A percentile compares a stretch with the other conserved stretches of the same genome.
These are phyloP conservation scores for Penicillium sclerotigenum DNA, from an alignment of 2,329 filamentous ascomycete genomes.

Conservation along the genomic window DNA sequence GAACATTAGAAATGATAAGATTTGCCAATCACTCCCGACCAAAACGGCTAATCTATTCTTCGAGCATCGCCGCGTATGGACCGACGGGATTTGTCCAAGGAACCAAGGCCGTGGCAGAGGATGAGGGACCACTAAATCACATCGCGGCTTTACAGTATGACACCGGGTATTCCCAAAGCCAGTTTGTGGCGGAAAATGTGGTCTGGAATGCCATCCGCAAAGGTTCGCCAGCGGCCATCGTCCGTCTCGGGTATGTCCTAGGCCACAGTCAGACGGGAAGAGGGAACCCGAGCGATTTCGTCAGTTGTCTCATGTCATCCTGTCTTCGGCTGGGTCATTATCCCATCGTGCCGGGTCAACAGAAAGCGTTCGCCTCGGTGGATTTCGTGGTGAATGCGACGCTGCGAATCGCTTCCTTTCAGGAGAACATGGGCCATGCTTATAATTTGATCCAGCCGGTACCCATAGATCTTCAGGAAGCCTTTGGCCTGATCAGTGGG, in stretches of 20 bases:
- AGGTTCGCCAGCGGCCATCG: constrained; percentile 19
- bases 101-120: constrained; percentile 3
- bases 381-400: constrained; percentile 15
- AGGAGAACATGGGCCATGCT: constrained; percentile 14
- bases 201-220: constrained; percentile 15
- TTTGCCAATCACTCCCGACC: constrained; percentile 6
- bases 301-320: constrained; percentile 16
- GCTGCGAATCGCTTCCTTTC: constrained; percentile 9
- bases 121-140: constrained; percentile 2
- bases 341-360: constrained; percentile 8
- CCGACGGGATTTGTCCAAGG: constrained; percentile 1
- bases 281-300: constrained; percentile 16
- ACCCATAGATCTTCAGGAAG: neutral
- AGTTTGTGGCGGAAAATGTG: constrained; percentile 21
- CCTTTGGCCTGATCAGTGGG: neutral
- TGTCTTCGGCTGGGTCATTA: constrained; percentile 16
- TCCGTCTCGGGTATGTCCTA: constrained; percentile 18
- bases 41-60: constrained; percentile 20
- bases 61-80: constrained; percentile 19
- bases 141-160: neutral
- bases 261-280: constrained; percentile 17
- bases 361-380: constrained; percentile 14
- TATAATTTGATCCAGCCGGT: constrained; percentile 17
- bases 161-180: constrained; percentile 21
- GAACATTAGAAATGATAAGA: neutral